Evolutionary conservation across 83 land plant genomes (phyloP).

Genomic region (Thuja plicata): DNA sequence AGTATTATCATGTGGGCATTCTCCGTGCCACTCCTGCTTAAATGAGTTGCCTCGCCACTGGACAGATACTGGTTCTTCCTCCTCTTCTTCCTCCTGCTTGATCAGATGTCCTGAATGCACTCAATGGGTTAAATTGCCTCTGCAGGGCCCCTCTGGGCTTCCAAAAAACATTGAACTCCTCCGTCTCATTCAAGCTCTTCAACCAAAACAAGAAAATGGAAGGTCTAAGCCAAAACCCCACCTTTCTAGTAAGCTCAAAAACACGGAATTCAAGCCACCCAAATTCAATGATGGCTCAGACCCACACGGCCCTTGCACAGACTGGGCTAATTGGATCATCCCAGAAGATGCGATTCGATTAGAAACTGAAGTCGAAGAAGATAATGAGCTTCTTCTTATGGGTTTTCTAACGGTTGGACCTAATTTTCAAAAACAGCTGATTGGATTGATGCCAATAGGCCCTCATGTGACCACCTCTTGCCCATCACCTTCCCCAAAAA

Average conservation of each 20-base stretch:
- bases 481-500: neutral
- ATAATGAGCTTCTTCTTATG: neutral
- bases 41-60: constrained; percentile 31
- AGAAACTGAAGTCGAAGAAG: constrained; percentile 7
- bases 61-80: constrained; percentile 15
- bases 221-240: neutral
- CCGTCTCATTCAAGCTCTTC: constrained; percentile 18
- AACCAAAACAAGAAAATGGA: neutral
- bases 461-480: neutral
- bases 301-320: constrained; percentile 8
- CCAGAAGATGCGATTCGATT: constrained; percentile 26
- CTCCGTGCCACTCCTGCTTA: constrained; percentile 51
- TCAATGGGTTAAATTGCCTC: constrained; percentile 41
- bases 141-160: constrained; percentile 32
- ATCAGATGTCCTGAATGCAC: constrained; percentile 67
- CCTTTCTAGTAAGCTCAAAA: neutral
- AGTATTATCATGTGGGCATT: constrained; percentile 68
- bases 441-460: constrained; percentile 23
- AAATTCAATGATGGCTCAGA: neutral
- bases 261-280: neutral
- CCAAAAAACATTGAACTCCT: constrained; percentile 80
- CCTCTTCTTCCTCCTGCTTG: neutral
- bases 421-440: neutral
- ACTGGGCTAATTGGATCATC: constrained; percentile 43
- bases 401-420: neutral